A percentile compares a stretch with the other conserved stretches of the same genome.
Evolutionary conservation across 23 red algal genomes (phyloP).

Genomic region (Chondrus crispus): DNA sequence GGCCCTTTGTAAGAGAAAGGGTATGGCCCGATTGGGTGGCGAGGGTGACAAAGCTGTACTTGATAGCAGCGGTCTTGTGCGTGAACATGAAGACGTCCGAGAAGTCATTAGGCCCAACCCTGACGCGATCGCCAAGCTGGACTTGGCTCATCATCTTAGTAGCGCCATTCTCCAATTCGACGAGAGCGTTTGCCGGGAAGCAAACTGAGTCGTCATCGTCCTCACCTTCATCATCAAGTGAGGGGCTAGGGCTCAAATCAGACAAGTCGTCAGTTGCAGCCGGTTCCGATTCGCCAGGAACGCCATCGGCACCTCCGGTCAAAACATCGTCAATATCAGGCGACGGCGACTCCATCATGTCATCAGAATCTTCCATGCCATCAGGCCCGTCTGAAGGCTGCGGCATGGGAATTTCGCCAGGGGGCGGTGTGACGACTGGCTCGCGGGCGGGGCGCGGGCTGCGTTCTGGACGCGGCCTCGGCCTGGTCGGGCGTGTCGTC

Average conservation of each 20-base stretch:
- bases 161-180: slow-evolving; percentile 55
- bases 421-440: too few species aligned
- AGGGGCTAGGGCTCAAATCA: neutral
- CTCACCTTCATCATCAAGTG: neutral
- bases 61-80: slow-evolving; percentile 35
- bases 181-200: slow-evolving; percentile 70
- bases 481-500: too few species aligned
- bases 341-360: too few species aligned
- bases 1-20: slow-evolving; percentile 40
- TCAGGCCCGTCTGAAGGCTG: too few species aligned
- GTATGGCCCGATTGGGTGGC: slow-evolving; percentile 18
- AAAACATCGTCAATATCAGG: too few species aligned
- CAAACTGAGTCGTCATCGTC: slow-evolving; percentile 47
- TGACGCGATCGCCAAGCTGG: slow-evolving; percentile 51
- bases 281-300: neutral
- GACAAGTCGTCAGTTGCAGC: neutral
- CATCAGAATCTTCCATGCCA: too few species aligned
- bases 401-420: too few species aligned
- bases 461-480: too few species aligned
- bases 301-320: too few species aligned
- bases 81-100: slow-evolving; percentile 77
- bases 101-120: slow-evolving; percentile 18
- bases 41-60: slow-evolving; percentile 35
- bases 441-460: too few species aligned
- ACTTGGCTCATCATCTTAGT: slow-evolving; percentile 55